Percentiles rank a stretch among this genome's conserved stretches.
Evolutionary conservation across 768 basidiomycete genomes (phyloP).

Genomic region (Russula earlei): DNA sequence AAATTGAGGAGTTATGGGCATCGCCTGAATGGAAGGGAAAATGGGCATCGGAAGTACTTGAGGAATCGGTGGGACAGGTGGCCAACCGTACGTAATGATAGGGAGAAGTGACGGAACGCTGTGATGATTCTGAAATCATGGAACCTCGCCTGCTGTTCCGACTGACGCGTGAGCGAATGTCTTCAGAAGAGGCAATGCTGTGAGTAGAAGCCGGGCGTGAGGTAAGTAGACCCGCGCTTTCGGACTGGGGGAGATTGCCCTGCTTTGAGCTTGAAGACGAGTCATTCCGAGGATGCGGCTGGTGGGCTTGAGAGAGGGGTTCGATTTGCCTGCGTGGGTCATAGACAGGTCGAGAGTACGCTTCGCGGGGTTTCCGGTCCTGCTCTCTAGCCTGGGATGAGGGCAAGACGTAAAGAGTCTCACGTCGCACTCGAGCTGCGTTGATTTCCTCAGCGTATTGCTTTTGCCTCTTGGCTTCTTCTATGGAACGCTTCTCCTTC

Average conservation of each 20-base stretch:
- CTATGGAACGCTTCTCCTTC: conserved; percentile 36
- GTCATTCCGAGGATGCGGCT: neutral
- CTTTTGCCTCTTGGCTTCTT: conserved; percentile 30
- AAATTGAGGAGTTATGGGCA: conserved; percentile 17
- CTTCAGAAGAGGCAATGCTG: conserved; percentile 15
- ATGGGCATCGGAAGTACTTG: conserved; percentile 12
- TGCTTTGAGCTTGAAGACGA: conserved; percentile 13
- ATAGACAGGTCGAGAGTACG: conserved; percentile 17
- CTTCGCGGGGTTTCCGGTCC: conserved; percentile 10
- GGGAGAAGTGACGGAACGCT: conserved; percentile 4
- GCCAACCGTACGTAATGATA: conserved; percentile 10
- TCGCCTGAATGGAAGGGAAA: conserved; percentile 10
- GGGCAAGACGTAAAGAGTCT: neutral
- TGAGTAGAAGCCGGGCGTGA: conserved; percentile 9
- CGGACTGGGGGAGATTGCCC: conserved; percentile 6
- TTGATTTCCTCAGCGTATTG: conserved; percentile 16
- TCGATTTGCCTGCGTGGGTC: conserved; percentile 15
- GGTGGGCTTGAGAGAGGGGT: neutral
- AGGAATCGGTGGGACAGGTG: conserved; percentile 6
- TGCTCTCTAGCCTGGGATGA: conserved; percentile 8
- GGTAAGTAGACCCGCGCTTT: neutral
- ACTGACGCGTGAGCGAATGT: conserved; percentile 1
- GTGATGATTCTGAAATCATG: conserved; percentile 12
- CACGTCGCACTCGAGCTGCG: conserved; percentile 18
- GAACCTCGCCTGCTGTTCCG: conserved; percentile 13